Evolutionary conservation across 805 yeast genomes (phyloP).

Genomic region (Schwanniomyces sp.): DNA sequence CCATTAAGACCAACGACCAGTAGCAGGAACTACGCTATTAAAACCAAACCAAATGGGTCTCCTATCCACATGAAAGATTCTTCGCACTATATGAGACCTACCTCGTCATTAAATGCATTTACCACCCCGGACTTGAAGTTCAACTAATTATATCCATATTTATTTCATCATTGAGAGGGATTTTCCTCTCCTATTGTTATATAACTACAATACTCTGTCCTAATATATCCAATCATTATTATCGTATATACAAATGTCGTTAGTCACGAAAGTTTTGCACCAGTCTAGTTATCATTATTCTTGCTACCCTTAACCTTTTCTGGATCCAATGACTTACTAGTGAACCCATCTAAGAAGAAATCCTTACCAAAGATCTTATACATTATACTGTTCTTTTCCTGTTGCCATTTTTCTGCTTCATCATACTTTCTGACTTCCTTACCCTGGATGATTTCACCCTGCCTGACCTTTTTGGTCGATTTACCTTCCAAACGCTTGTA

Average conservation of each 20-base stretch:
- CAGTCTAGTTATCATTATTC: neutral
- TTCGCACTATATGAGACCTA: conserved; percentile 1
- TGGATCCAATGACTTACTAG: conserved; percentile 37
- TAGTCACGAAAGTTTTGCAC: neutral
- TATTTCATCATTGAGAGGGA: neutral
- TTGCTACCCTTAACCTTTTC: neutral
- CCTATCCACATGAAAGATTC: neutral
- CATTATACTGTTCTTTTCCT: conserved; percentile 34
- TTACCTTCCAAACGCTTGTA: conserved; percentile 38
- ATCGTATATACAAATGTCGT: conserved; percentile 1
- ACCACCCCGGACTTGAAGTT: conserved; percentile 16
- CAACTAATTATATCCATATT: neutral
- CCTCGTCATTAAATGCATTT: conserved; percentile 11
- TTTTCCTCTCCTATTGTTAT: neutral
- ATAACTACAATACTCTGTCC: neutral
- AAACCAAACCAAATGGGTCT: conserved; percentile 4
- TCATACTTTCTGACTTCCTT: conserved; percentile 31
- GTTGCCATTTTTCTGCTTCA: conserved; percentile 41
- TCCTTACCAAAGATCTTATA: conserved; percentile 42
- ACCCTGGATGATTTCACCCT: conserved; percentile 39
- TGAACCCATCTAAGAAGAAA: conserved; percentile 43
- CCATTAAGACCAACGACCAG: neutral
- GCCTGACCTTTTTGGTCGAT: conserved; percentile 38
- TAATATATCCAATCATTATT: neutral
- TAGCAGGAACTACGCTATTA: conserved; percentile 5